Base-by-base conservation (phyloP, 257 asterid genomes). In the Scutellaria galericulata region DNA sequence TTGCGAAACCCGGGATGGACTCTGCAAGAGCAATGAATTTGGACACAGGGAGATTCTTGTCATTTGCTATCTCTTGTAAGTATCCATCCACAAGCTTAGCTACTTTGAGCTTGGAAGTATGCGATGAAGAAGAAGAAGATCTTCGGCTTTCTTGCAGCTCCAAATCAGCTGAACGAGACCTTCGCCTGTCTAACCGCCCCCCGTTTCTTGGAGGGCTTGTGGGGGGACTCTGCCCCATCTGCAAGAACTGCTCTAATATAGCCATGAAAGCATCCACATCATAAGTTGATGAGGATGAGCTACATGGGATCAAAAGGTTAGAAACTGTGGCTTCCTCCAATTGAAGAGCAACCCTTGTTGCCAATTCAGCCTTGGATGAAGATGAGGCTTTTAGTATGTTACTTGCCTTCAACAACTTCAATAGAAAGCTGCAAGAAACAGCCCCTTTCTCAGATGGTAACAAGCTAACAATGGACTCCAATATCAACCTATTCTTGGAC, bases 61-160 rank as follows among this genome's bases (percentile, higher is more conserved):
- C 98, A 18, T 74, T 70, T 0, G 96, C 92, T 20, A 90, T 83
- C 77, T 84, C 90, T 65, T 83, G 90, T 9, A 95, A 79, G 70
- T 87, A 95, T 7, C 96, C 86, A 75, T 95, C 99, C 61, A 90
- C 87, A 64, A 95, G 86, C 87, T 85, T 95, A 41, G 92, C 97
- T 9, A 92, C 97, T 72, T 81, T 94, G 71, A 86, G 86, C 59
- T 88, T 88, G 9, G 93, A 79, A 64, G 90, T 77, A 58, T 91
- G 98, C 35, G 93, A 84, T 1, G 96, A 96, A 7, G 91, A 89
- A 13, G 97, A 89, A 13, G 97, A 87, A 6, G 90, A 91, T 63
- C 98, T 86, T 79, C 97, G 80, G 13, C 95, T 84, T 77, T 88
- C 97, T 64, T 81, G 88, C 44, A 94, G 87, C 87, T 83, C 87